phyloP scores from a whole-genome alignment of 768 basidiomycete genomes.

The Tubosaeta sp. region DNA sequence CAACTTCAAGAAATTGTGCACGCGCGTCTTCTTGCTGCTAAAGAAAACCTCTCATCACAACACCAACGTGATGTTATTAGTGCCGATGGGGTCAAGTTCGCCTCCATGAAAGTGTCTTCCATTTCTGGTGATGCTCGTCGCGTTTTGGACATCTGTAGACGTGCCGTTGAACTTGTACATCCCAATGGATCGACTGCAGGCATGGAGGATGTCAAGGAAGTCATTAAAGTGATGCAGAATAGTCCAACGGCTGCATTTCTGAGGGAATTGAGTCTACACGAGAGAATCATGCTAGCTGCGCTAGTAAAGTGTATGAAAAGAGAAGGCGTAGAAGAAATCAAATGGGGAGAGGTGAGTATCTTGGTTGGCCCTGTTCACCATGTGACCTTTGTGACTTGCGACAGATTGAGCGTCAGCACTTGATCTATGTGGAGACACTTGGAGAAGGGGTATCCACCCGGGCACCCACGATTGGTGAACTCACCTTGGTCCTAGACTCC shows the following conservation, averaged over 20 bases:
- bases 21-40: constrained; percentile 66
- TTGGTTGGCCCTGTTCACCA: background rate
- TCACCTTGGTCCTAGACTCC: constrained; percentile 67
- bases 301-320: constrained; percentile 77
- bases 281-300: constrained; percentile 82
- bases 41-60: constrained; percentile 42
- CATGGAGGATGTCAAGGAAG: constrained; percentile 69
- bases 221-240: constrained; percentile 84
- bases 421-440: constrained; percentile 63
- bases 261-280: constrained; percentile 79
- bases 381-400: background rate
- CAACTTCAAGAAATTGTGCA: constrained; percentile 85
- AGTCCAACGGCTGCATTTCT: constrained; percentile 86
- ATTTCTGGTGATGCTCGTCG: constrained; percentile 94
- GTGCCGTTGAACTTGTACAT: constrained; percentile 78
- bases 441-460: constrained; percentile 53
- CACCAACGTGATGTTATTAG: constrained; percentile 52
- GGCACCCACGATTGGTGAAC: constrained; percentile 58
- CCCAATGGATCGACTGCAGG: constrained; percentile 48
- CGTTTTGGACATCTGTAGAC: constrained; percentile 91
- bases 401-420: constrained; percentile 74
- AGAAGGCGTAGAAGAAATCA: constrained; percentile 84
- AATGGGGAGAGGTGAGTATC: constrained; percentile 68
- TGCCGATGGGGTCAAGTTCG: constrained; percentile 76
- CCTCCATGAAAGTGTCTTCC: constrained; percentile 69